phyloP scores from a whole-genome alignment of 73 alveolate genomes.

The Blepharisma stoltei region DNA sequence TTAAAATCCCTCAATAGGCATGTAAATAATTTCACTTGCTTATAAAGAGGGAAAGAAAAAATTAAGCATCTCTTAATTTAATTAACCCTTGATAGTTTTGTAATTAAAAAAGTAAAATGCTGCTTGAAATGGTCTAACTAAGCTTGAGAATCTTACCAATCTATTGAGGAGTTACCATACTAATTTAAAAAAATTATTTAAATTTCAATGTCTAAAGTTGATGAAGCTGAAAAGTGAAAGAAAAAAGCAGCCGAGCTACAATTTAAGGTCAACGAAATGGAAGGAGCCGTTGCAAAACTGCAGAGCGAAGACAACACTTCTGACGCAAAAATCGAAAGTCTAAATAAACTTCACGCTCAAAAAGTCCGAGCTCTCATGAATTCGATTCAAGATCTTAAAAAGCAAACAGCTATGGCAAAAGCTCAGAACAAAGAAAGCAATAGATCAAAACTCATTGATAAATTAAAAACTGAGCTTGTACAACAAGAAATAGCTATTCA shows the following conservation, averaged over 20 bases:
- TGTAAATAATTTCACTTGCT: too few species aligned
- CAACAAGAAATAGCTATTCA: constrained; percentile 51
- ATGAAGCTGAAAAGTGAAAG: constrained; percentile 10
- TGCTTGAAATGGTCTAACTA: too few species aligned
- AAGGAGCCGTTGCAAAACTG: constrained; percentile 1
- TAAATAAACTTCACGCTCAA: constrained; percentile 48
- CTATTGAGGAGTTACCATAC: too few species aligned
- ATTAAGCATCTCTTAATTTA: too few species aligned
- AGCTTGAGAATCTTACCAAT: too few species aligned
- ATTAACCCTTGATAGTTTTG: too few species aligned
- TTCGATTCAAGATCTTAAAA: constrained; percentile 46
- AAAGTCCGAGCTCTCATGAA: constrained; percentile 49
- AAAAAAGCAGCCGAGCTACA: constrained; percentile 1
- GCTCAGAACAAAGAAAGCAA: constrained; percentile 56
- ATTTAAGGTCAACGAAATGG: background rate
- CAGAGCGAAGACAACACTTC: constrained; percentile 26
- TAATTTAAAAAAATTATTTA: background rate
- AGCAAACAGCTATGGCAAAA: constrained; percentile 44
- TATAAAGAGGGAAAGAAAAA: too few species aligned
- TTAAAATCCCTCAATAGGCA: too few species aligned
- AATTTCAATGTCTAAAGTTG: background rate
- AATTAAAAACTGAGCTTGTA: constrained; percentile 46
- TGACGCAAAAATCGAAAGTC: constrained; percentile 39
- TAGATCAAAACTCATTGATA: constrained; percentile 49
- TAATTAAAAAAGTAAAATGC: too few species aligned